Conservation (phyloP, 2,329 filamentous ascomycete genomes). For the Aspergillus ochraceoroseus region DNA sequence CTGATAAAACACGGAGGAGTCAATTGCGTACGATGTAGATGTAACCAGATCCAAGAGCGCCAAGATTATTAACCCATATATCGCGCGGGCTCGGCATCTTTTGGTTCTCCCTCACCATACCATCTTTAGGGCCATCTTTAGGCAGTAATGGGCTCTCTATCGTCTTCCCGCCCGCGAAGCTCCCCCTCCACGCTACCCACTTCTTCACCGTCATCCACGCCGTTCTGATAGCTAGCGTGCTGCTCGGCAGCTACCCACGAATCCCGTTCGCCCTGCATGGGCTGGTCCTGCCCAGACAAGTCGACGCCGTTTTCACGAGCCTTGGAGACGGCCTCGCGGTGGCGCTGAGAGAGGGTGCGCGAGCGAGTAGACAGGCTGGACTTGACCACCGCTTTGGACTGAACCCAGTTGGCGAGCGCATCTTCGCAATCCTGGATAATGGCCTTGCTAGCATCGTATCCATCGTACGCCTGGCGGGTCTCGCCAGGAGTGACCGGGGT, state of each 20-base stretch:
- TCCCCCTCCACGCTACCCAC: constrained; percentile 34
- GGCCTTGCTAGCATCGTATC: constrained; percentile 95
- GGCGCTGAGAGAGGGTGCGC: constrained; percentile 79
- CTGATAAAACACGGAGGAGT: constrained; percentile 3
- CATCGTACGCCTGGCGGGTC: constrained; percentile 91
- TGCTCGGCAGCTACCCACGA: constrained; percentile 73
- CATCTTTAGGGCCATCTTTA: constrained; percentile 3
- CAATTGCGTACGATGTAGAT: constrained; percentile 6
- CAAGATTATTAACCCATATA: constrained; percentile 12
- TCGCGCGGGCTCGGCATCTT: constrained; percentile 1
- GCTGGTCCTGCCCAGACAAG: constrained; percentile 74
- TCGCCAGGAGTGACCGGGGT: constrained; percentile 95
- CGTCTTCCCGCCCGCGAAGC: constrained; percentile 35
- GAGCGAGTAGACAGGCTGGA: constrained; percentile 83
- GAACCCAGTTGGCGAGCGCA: constrained; percentile 93
- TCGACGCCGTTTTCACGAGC: constrained; percentile 70
- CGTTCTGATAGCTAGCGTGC: constrained; percentile 44
- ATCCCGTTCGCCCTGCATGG: constrained; percentile 70
- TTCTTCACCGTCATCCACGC: constrained; percentile 41
- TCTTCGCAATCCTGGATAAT: constrained; percentile 99
- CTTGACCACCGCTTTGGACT: constrained; percentile 79
- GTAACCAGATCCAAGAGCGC: constrained; percentile 12
- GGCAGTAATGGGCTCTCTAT: constrained; percentile 29
- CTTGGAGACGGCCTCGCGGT: constrained; percentile 64
- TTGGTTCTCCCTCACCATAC: constrained; percentile 1